A percentile compares a stretch with the other conserved stretches of the same genome.
Conservation (phyloP, 805 yeast species). For the Zygosaccharomyces kombuchaensis region DNA sequence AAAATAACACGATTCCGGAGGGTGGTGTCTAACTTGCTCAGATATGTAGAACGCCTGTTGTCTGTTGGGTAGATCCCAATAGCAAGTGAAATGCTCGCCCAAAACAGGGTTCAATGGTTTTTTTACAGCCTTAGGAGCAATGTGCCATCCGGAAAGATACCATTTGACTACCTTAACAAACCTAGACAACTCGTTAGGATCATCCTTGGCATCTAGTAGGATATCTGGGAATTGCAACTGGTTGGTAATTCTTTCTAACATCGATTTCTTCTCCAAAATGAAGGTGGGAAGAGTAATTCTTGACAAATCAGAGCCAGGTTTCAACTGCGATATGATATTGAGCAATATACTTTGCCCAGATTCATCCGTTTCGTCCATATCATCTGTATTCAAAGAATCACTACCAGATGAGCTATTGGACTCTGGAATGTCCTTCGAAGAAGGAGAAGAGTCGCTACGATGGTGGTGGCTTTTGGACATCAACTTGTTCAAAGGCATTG, state of each 20-base stretch:
- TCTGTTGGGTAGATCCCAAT: conserved; percentile 80
- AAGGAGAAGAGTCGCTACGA: conserved; percentile 4
- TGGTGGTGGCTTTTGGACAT: conserved; percentile 1
- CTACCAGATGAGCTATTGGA: not conserved
- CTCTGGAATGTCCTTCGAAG: conserved; percentile 9
- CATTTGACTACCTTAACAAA: conserved; percentile 74
- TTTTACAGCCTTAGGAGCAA: conserved; percentile 97
- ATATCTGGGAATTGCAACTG: conserved; percentile 76
- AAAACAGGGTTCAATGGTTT: conserved; percentile 93
- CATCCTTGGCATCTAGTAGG: conserved; percentile 60
- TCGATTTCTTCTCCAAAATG: conserved; percentile 88
- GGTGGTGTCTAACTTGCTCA: conserved; percentile 97
- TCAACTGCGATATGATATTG: conserved; percentile 83
- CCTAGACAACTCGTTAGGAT: conserved; percentile 57
- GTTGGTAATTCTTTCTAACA: conserved; percentile 93
- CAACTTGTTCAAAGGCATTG: conserved; percentile 5
- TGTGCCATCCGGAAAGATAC: conserved; percentile 97
- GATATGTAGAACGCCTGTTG: conserved; percentile 77
- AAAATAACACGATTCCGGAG: conserved; percentile 95
- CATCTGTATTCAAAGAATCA: conserved; percentile 45
- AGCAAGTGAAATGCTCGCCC: conserved; percentile 87
- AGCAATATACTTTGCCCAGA: conserved; percentile 82
- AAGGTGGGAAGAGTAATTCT: conserved; percentile 94
- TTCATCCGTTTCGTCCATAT: conserved; percentile 86
- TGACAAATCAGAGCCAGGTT: conserved; percentile 88